These are phyloP conservation scores for Syzygium malaccense DNA, from an alignment of 441 rosid genomes.

Conservation along the genomic window DNA sequence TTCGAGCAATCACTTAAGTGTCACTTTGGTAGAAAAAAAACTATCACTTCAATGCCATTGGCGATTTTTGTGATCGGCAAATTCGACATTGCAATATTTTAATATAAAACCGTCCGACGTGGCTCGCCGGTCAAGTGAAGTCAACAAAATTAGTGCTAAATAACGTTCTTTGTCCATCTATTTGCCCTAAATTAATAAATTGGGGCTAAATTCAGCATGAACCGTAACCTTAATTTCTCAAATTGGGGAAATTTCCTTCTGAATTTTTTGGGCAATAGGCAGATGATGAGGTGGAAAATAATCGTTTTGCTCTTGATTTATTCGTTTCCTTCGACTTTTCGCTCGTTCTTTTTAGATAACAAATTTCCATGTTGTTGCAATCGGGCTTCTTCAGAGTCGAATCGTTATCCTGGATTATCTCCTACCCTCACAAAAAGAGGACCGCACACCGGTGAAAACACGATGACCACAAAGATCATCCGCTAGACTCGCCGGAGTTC, in stretches of 20 bases:
- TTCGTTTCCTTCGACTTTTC: neutral
- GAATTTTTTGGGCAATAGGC: neutral
- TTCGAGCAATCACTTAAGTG: rapidly evolving
- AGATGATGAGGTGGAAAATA: neutral
- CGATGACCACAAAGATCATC: neutral
- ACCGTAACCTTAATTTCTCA: neutral
- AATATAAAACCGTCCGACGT: neutral
- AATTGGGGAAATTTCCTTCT: neutral
- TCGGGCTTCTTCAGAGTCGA: neutral
- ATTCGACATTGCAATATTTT: too few species aligned
- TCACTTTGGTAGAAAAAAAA: neutral
- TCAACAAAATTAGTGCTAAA: neutral
- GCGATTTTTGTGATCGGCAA: neutral
- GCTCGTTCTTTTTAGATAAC: neutral
- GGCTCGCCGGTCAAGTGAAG: neutral
- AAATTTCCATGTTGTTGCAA: neutral
- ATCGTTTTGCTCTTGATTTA: neutral
- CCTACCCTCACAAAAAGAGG: neutral
- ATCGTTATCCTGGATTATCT: neutral
- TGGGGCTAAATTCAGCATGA: neutral
- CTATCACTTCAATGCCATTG: neutral
- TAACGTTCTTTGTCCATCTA: neutral
- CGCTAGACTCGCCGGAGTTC: neutral
- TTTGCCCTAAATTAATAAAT: neutral
- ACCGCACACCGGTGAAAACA: neutral